Percentiles rank a stretch among this genome's conserved stretches.
phyloP scores from a whole-genome alignment of 2,329 filamentous ascomycete genomes.

The Cylindrodendrum hubeiense region DNA sequence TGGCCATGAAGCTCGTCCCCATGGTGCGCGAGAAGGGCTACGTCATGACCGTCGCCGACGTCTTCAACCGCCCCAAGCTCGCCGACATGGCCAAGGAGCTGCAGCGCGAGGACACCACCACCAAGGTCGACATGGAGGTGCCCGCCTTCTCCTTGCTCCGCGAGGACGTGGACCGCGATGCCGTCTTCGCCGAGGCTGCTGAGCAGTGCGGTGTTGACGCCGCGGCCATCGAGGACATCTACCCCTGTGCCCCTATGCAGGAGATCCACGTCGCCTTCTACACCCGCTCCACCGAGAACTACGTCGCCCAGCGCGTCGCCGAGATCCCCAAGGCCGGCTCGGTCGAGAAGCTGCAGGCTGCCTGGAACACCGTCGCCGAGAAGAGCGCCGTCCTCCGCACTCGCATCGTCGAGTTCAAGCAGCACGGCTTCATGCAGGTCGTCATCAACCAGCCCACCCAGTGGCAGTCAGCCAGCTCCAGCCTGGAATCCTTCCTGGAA shows the following conservation, averaged over 20 bases:
- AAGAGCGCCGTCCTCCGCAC: constrained; percentile 59
- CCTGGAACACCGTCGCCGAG: constrained; percentile 54
- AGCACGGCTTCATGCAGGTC: constrained; percentile 57
- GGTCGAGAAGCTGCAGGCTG: constrained; percentile 52
- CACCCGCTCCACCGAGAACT: constrained; percentile 60
- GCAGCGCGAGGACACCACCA: constrained; percentile 39
- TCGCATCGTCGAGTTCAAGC: constrained; percentile 59
- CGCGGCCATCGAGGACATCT: constrained; percentile 59
- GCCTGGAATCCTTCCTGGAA: constrained; percentile 54
- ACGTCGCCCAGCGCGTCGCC: constrained; percentile 62
- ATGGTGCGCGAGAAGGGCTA: constrained; percentile 53
- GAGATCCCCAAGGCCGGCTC: constrained; percentile 50
- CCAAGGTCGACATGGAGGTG: constrained; percentile 39
- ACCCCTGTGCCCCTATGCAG: constrained; percentile 66
- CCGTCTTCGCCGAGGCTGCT: constrained; percentile 49
- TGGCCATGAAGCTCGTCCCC: constrained; percentile 63
- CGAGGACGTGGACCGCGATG: constrained; percentile 44
- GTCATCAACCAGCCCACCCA: constrained; percentile 55
- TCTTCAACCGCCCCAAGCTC: constrained; percentile 59
- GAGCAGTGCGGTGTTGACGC: constrained; percentile 46
- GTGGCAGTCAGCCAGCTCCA: constrained; percentile 46
- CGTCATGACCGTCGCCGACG: constrained; percentile 57
- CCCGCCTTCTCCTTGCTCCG: constrained; percentile 55
- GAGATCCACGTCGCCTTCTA: constrained; percentile 66
- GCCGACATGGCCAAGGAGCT: constrained; percentile 55